phyloP scores from a whole-genome alignment of 2,329 filamentous ascomycete genomes.

The Stagonosporopsis tanaceti region DNA sequence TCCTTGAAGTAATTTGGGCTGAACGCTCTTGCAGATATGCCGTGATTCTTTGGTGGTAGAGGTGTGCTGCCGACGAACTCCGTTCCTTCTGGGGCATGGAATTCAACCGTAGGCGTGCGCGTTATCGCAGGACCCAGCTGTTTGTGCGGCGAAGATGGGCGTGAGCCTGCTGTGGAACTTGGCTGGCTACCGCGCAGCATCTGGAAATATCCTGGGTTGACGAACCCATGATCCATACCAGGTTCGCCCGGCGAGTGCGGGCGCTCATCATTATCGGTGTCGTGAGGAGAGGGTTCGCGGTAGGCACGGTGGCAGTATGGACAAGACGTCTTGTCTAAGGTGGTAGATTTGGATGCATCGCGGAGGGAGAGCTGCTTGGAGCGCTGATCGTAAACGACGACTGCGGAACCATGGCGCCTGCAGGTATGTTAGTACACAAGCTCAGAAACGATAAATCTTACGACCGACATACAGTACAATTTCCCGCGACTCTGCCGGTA shows the following conservation, averaged over 20 bases:
- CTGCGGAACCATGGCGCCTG: constrained; percentile 89
- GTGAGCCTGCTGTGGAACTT: constrained; percentile 57
- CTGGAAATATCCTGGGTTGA: constrained; percentile 93
- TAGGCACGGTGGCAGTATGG: constrained; percentile 88
- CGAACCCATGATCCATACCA: constrained; percentile 69
- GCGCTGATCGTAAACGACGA: constrained; percentile 87
- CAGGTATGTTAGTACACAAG: constrained; percentile 24
- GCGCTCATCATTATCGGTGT: constrained; percentile 42
- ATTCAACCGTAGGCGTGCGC: constrained; percentile 31
- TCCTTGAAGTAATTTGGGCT: constrained; percentile 90
- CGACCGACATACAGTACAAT: constrained; percentile 74
- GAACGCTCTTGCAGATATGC: constrained; percentile 87
- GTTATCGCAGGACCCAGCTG: constrained; percentile 48
- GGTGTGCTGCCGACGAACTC: constrained; percentile 59
- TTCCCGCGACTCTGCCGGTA: constrained; percentile 75
- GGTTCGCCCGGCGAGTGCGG: constrained; percentile 42
- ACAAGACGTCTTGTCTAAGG: constrained; percentile 72
- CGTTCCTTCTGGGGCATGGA: constrained; percentile 57
- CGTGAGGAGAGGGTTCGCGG: constrained; percentile 53
- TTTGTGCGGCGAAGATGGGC: constrained; percentile 60
- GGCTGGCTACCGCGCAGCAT: constrained; percentile 76
- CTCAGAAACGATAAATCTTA: neutral
- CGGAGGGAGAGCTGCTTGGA: constrained; percentile 87
- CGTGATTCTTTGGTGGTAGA: constrained; percentile 58
- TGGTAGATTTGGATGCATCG: constrained; percentile 61